Percentiles rank a stretch among this genome's conserved stretches.
phyloP scores from a whole-genome alignment of 2,329 filamentous ascomycete species.

The Penicillium rolfsii region DNA sequence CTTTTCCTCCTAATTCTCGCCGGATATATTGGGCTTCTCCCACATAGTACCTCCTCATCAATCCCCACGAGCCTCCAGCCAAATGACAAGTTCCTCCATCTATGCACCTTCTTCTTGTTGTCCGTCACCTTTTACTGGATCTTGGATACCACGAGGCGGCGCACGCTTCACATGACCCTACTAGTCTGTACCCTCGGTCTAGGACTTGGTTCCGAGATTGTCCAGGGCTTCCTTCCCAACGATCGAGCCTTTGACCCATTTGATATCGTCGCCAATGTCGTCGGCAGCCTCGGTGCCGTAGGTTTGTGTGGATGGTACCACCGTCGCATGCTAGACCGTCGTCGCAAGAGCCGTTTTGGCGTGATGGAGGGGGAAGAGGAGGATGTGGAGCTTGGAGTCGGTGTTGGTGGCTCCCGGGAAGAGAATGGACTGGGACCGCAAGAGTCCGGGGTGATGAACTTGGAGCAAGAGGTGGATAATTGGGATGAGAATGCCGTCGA shows the following conservation, averaged over 20 bases:
- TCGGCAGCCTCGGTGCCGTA: constrained; percentile 73
- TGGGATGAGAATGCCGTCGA: constrained; percentile 86
- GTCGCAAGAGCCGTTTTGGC: constrained; percentile 73
- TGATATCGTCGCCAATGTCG: constrained; percentile 84
- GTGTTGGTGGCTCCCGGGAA: constrained; percentile 46
- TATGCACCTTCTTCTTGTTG: constrained; percentile 85
- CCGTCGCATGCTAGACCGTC: constrained; percentile 89
- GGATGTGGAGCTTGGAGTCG: constrained; percentile 74
- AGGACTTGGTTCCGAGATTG: constrained; percentile 60
- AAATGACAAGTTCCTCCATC: constrained; percentile 90
- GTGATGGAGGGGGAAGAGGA: constrained; percentile 57
- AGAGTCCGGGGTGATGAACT: constrained; percentile 65
- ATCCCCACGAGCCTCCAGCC: constrained; percentile 58
- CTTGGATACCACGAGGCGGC: constrained; percentile 83
- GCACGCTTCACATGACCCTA: constrained; percentile 81
- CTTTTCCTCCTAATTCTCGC: constrained; percentile 70
- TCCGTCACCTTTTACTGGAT: constrained; percentile 94
- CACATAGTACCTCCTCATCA: constrained; percentile 43
- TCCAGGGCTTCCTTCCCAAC: constrained; percentile 69
- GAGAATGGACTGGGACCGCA: constrained; percentile 52
- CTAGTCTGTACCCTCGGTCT: constrained; percentile 71
- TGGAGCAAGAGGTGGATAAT: constrained; percentile 86
- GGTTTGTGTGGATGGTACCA: constrained; percentile 88
- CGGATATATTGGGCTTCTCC: constrained; percentile 78
- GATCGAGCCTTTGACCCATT: constrained; percentile 74